phyloP scores from a whole-genome alignment of 2,329 filamentous ascomycete genomes.

The Pseudocercospora macadamiae region DNA sequence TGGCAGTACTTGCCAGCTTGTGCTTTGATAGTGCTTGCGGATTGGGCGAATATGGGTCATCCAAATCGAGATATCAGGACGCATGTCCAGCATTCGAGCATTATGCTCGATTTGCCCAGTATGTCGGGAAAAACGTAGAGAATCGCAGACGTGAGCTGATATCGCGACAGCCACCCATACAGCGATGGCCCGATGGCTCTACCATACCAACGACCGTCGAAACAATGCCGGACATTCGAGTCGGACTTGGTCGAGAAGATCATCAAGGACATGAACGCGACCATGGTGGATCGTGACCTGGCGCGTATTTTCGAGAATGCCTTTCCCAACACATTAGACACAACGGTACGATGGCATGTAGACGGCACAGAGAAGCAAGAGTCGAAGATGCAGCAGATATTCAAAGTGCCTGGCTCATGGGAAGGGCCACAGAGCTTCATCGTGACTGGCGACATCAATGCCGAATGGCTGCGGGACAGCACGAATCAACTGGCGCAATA shows the following conservation, averaged over 20 bases:
- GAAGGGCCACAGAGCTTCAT: constrained; percentile 88
- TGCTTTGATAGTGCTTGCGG: constrained; percentile 31
- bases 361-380: constrained; percentile 55
- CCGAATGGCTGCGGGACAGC: constrained; percentile 89
- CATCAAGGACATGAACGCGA: constrained; percentile 77
- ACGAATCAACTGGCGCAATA: constrained; percentile 94
- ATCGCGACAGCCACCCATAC: constrained; percentile 65
- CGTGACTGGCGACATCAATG: constrained; percentile 82
- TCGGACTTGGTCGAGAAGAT: constrained; percentile 86
- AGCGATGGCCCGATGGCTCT: constrained; percentile 78
- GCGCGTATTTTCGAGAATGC: constrained; percentile 90
- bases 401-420: constrained; percentile 56
- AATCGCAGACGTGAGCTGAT: constrained; percentile 21
- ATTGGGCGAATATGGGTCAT: constrained; percentile 27
- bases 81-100: constrained; percentile 45
- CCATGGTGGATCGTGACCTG: constrained; percentile 82
- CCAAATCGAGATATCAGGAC: constrained; percentile 38
- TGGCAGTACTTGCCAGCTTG: constrained; percentile 35
- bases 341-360: constrained; percentile 85
- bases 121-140: constrained; percentile 17
- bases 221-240: constrained; percentile 83
- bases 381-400: constrained; percentile 39
- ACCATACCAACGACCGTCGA: constrained; percentile 82
- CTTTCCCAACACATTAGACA: constrained; percentile 77
- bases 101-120: constrained; percentile 43